phyloP scores from a whole-genome alignment of 2,329 filamentous ascomycete genomes.

The Pestalotiopsis sp. region DNA sequence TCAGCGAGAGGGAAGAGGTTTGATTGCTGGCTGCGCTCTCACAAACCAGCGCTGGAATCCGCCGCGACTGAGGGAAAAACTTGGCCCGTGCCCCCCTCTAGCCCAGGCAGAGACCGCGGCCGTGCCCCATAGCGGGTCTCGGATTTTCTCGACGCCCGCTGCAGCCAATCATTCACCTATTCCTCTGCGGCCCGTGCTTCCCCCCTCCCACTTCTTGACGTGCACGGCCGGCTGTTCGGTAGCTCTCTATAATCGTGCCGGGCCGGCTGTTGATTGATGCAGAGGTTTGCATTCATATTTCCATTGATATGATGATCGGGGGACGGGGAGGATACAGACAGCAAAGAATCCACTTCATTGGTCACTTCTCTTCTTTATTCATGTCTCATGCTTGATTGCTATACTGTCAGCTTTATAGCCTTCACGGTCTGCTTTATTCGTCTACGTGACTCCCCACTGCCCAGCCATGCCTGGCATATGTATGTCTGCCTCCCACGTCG shows the following conservation, averaged over 20 bases:
- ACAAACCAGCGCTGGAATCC: conserved; percentile 2
- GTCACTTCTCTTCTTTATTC: too few relatives aligned
- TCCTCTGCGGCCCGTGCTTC: background rate
- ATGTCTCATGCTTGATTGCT: too few relatives aligned
- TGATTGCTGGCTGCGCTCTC: conserved; percentile 5
- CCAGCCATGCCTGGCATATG: too few relatives aligned
- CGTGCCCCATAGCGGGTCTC: background rate
- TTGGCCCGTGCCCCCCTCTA: background rate
- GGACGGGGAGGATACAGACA: too few relatives aligned
- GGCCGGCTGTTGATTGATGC: background rate
- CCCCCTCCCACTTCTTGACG: background rate
- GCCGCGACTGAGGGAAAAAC: background rate
- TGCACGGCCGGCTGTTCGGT: background rate
- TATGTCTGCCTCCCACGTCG: background rate
- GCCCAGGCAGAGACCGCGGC: background rate
- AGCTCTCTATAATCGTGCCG: background rate
- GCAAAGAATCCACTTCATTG: too few relatives aligned
- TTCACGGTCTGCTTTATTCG: too few relatives aligned
- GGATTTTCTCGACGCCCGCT: background rate
- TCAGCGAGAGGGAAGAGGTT: conserved; percentile 6
- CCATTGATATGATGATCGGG: too few relatives aligned
- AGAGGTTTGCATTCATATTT: too few relatives aligned
- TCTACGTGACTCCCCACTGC: too few relatives aligned
- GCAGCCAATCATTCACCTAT: background rate
- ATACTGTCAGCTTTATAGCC: too few relatives aligned